These are phyloP conservation scores for Tulasnella sp. DNA, from an alignment of 768 basidiomycete species.

Conservation along the genomic window DNA sequence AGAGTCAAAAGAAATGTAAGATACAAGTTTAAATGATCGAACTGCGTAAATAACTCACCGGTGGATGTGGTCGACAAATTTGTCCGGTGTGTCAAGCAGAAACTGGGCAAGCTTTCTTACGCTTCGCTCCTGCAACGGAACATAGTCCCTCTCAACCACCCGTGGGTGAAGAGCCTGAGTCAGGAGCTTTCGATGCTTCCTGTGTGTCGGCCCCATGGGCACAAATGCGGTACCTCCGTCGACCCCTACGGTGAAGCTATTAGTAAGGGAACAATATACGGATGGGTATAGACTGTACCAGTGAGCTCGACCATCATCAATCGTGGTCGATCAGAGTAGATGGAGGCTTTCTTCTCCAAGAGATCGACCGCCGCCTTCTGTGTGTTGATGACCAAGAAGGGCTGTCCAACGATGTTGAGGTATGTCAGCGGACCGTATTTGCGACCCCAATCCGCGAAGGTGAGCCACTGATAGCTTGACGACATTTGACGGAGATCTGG, in stretches of 20 bases:
- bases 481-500: constrained; percentile 1
- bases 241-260: neutral
- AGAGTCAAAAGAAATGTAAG: too few species aligned
- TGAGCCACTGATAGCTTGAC: neutral
- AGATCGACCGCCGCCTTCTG: constrained; percentile 30
- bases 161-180: too few species aligned
- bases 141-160: too few species aligned
- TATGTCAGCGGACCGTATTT: constrained; percentile 14
- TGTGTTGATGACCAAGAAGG: constrained; percentile 26
- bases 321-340: constrained; percentile 26
- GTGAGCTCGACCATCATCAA: neutral
- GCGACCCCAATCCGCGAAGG: constrained; percentile 12
- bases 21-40: too few species aligned
- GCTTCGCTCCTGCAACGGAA: too few species aligned
- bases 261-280: neutral
- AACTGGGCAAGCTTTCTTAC: too few species aligned
- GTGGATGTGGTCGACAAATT: neutral
- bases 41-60: too few species aligned
- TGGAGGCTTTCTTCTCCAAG: constrained; percentile 28
- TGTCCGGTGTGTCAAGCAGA: too few species aligned
- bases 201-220: too few species aligned
- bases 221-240: too few species aligned
- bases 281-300: neutral
- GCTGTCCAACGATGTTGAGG: constrained; percentile 8
- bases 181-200: too few species aligned